A percentile compares a stretch with the other conserved stretches of the same genome.
phyloP scores from a whole-genome alignment of 192 early-diverging fungal species.

The Obelidium mucronatum region DNA sequence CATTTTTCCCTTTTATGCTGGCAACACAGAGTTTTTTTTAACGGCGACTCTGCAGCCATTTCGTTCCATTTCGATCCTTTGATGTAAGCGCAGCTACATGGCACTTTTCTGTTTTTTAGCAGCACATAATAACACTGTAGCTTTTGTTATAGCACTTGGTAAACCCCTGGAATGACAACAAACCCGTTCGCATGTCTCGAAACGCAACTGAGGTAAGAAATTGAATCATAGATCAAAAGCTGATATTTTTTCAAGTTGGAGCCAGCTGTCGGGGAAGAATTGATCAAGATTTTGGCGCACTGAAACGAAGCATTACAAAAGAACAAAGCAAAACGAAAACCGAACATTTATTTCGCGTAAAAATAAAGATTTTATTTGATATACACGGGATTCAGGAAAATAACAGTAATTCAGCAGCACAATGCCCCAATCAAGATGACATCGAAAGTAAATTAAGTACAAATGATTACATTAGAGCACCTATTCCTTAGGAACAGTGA shows the following conservation, averaged over 20 bases:
- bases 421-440: no score
- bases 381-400: no score
- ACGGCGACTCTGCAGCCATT: background rate
- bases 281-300: background rate
- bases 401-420: no score
- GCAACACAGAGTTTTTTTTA: background rate
- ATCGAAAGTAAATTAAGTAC: background rate
- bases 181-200: background rate
- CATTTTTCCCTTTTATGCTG: background rate
- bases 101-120: no score
- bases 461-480: background rate
- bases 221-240: background rate
- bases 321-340: background rate
- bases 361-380: background rate
- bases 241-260: background rate
- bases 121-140: no score
- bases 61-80: constrained; percentile 25
- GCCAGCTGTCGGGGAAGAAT: background rate
- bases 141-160: background rate
- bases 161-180: constrained; percentile 3
- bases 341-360: background rate
- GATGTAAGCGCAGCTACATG: constrained; percentile 13
- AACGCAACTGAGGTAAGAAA: background rate
- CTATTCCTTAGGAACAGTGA: background rate
- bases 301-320: background rate